Conservation (phyloP, 208 protist species). For the Herpetomonas muscarum region DNA sequence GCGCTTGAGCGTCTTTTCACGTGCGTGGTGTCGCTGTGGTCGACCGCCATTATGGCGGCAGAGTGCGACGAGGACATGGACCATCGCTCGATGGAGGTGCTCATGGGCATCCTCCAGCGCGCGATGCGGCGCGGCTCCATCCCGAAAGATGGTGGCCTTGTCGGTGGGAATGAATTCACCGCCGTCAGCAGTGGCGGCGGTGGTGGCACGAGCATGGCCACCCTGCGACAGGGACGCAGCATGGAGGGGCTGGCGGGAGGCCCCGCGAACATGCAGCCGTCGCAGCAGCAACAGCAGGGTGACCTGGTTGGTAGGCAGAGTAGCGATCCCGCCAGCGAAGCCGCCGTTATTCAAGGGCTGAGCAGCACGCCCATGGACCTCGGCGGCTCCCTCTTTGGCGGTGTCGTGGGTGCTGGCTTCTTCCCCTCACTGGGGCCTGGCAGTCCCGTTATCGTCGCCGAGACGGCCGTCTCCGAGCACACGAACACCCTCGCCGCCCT, state of each 20-base stretch:
- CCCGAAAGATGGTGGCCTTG: conserved; percentile 24
- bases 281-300: too few species aligned
- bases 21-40: conserved; percentile 54
- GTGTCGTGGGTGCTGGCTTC: conserved; percentile 1
- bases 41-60: conserved; percentile 30
- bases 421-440: conserved; percentile 2
- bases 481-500: conserved; percentile 34
- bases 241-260: too few species aligned
- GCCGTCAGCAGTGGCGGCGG: conserved; percentile 8
- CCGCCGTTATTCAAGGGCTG: too few species aligned
- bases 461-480: conserved; percentile 17
- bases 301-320: too few species aligned
- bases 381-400: not conserved
- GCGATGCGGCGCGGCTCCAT: conserved; percentile 28
- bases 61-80: conserved; percentile 68
- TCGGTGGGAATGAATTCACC: conserved; percentile 11
- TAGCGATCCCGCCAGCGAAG: too few species aligned
- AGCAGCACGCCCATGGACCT: too few species aligned
- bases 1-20: conserved; percentile 37
- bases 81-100: conserved; percentile 52
- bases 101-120: conserved; percentile 41
- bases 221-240: too few species aligned
- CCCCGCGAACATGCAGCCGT: too few species aligned
- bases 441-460: not conserved
- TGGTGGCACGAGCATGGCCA: too few species aligned